Conservation (phyloP, 345 rosid species). For the Populus simonii region DNA sequence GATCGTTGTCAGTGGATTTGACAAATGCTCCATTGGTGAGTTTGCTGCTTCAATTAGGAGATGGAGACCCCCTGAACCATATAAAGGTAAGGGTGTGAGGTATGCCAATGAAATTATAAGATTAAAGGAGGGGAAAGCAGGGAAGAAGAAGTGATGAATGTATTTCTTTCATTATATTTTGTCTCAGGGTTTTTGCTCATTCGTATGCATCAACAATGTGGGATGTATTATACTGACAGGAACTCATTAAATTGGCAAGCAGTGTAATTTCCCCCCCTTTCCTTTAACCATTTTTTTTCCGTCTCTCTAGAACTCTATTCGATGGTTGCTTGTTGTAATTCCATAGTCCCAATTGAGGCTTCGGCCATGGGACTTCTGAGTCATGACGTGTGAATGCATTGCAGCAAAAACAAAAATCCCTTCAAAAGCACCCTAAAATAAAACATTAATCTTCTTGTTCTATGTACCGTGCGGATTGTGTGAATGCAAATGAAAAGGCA, state of each 20-base stretch:
- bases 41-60: slow-evolving; percentile 86
- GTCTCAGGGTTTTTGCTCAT: neutral
- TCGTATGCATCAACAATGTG: neutral
- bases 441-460: too few relatives aligned
- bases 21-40: slow-evolving; percentile 69
- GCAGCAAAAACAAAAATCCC: too few relatives aligned
- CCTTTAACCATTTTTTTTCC: too few relatives aligned
- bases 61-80: slow-evolving; percentile 98
- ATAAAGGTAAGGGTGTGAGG: slow-evolving; percentile 94
- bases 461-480: too few relatives aligned
- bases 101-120: slow-evolving; percentile 73
- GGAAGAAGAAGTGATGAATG: slow-evolving; percentile 71
- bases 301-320: neutral
- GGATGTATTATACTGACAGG: neutral
- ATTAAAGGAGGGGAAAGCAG: slow-evolving; percentile 95
- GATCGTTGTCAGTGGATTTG: slow-evolving; percentile 67
- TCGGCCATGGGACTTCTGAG: neutral
- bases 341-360: neutral
- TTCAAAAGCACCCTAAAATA: too few relatives aligned
- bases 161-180: neutral
- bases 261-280: neutral
- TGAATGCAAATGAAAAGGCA: too few relatives aligned
- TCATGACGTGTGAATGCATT: too few relatives aligned
- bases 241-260: neutral
- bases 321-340: neutral